Evolutionary conservation across 306 rosid species (phyloP), one percentile per base, ranked within the genome.

Genomic region (Quercus suber): DNA sequence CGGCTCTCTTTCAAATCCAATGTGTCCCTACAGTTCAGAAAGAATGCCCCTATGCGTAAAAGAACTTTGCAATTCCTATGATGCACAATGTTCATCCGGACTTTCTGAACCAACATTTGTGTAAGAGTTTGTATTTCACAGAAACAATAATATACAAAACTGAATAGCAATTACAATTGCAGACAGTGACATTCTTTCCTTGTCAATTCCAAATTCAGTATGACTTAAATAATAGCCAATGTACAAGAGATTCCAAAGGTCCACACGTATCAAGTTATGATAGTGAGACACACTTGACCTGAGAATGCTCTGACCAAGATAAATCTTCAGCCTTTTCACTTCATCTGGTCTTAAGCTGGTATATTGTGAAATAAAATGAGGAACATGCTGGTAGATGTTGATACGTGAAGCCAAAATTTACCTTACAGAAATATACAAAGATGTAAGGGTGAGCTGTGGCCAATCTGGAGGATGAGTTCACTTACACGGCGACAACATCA

Each of bases 121-220:
- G 79, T 60, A 70, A 68, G 27, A 28, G 18, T 71, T n/a, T 79
- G 75, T 78, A 69, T 76, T 86, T 79, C 78, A 69, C 86, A 78
- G 41, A 58, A 58, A 84, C 27, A 77, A 63, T 74, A 70, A 57
- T 30, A 82, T 83, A 84, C 60, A 81, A 79, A 83, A 79, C 82
- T 81, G 85, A 74, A 71, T 60, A 79, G 77, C 80, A 87, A 80
- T 88, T 88, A 89, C 90, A 92, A 63, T 87, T 83, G 80, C 56
- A 77, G 73, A 84, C 71, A 74, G 85, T 33, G 52, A 18, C 52
- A 35, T 33, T 35, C 45, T 35, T 63, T 68, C 41, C 27, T 37
- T 8, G 10, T 35, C 52, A 68, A 19, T 68, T 37, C 79, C 76
- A 73, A 84, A 80, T 76, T 53, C 64, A 55, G 74, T 49, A 65